Conservation (phyloP, 352 stramenopile genomes). For the Phytophthora meadii region DNA sequence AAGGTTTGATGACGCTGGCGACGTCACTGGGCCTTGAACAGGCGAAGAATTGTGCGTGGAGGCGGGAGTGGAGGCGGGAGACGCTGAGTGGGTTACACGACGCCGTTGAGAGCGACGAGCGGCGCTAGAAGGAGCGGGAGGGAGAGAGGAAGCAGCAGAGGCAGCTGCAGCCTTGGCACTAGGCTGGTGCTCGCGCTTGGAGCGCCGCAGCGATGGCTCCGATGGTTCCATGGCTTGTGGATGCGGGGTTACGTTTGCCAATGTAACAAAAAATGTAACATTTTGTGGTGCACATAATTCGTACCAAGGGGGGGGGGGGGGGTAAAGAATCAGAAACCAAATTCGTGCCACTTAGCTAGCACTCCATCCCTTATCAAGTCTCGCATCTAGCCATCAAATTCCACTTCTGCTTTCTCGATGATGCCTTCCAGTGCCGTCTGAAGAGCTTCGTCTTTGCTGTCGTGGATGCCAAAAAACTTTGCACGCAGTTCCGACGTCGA, state of each 20-base stretch:
- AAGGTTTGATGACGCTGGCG: conserved; percentile 7
- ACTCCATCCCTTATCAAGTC: too few relatives aligned
- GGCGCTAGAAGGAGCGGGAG: background rate
- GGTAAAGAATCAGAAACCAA: too few relatives aligned
- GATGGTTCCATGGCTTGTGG: background rate
- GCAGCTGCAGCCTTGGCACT: conserved; percentile 24
- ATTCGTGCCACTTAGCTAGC: too few relatives aligned
- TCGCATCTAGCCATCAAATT: too few relatives aligned
- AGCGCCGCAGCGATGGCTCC: conserved; percentile 31
- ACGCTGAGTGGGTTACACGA: conserved; percentile 14
- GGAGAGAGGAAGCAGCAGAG: background rate
- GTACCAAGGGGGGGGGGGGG: too few relatives aligned
- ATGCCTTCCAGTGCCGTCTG: too few relatives aligned
- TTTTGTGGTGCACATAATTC: background rate
- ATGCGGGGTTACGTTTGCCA: background rate
- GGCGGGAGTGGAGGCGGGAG: conserved; percentile 6
- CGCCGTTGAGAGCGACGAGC: conserved; percentile 37
- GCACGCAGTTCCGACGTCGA: background rate
- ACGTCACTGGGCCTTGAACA: background rate
- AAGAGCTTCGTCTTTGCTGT: background rate
- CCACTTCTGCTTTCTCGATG: too few relatives aligned
- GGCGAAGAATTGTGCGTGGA: conserved; percentile 18
- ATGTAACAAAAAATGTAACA: background rate
- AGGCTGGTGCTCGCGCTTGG: conserved; percentile 44
- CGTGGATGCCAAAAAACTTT: background rate